Conservation (phyloP, 805 yeast genomes). For the Dipodascus albidus region DNA sequence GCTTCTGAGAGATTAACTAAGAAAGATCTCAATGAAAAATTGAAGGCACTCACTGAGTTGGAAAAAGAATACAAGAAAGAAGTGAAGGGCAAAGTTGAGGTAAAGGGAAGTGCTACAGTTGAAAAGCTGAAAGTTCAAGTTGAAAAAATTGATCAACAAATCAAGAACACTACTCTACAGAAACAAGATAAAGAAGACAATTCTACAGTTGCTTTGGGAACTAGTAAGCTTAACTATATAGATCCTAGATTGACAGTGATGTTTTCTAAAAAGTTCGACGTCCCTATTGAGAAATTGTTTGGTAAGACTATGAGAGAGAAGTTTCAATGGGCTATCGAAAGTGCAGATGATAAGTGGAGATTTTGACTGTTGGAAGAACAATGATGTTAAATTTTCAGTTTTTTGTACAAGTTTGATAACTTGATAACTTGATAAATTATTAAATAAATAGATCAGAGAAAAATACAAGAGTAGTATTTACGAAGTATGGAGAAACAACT, state of each 20-base stretch:
- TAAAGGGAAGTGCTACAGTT: conserved; percentile 39
- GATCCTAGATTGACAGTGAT: conserved; percentile 88
- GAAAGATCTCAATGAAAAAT: conserved; percentile 42
- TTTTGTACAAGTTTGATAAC: background rate
- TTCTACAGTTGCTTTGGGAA: conserved; percentile 84
- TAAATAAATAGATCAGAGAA: background rate
- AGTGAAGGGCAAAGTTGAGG: conserved; percentile 40
- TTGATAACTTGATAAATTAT: too few relatives aligned
- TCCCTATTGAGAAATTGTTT: conserved; percentile 86
- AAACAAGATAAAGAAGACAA: conserved; percentile 89
- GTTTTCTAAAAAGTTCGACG: conserved; percentile 74
- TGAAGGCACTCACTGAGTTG: conserved; percentile 41
- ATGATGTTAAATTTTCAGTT: too few relatives aligned
- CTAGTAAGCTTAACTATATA: conserved; percentile 88
- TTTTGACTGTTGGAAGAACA: conserved; percentile 33
- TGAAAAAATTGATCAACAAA: conserved; percentile 60
- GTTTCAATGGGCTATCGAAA: conserved; percentile 92
- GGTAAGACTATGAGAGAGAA: conserved; percentile 87
- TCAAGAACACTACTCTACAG: conserved; percentile 56
- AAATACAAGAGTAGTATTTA: too few relatives aligned
- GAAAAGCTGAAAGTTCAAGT: conserved; percentile 67
- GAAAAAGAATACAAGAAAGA: conserved; percentile 38
- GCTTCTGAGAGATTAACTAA: conserved; percentile 31
- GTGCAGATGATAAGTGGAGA: conserved; percentile 79
- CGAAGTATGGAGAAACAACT: too few relatives aligned